Base-by-base conservation (phyloP, 2,329 filamentous ascomycete genomes). In the Pseudogymnoascus sp. region DNA sequence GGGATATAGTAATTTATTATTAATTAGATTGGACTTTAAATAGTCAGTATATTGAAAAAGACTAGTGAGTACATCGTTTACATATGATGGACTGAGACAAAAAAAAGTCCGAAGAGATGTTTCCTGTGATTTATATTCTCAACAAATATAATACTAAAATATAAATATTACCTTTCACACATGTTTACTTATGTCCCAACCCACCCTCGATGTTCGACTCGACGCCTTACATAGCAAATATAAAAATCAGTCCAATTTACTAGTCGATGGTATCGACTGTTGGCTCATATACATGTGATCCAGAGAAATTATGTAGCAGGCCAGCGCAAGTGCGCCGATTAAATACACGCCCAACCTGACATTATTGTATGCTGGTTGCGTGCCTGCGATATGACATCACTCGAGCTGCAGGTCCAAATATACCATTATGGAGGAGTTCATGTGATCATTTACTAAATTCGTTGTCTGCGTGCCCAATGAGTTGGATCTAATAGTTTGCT, bases 391-490 rank as follows among this genome's bases (percentile, higher is more conserved):
- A 9, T 16, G 43, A 53, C 43, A 53, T 53, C 23, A 28, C 7
- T 53, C 23, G 14, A 53, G 43, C 23, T 53, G 43, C 43, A 53
- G 43, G 23, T 53, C 43, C 43, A 53, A 53, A 53, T 53, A 53
- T 16, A 16, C 23, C 7, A 53, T 28, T 31, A 53, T 16, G 16
- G 23, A 28, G 14, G 23, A 28, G 43, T 16, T 53, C 43, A 53
- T 53, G 43, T 53, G 43, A 53, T 31, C 43, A 53, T 7, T 53
- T 31, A 53, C 43, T 31, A 16, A 28, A 5, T 28, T 31, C 14
- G 43, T 3, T 53, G 23, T 53, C 23, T 53, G 14, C 14, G 43
- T 23, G 43, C 43, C 43, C 23, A 53, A 53, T 53, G 43, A 31
- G 43, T 53, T 28, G 23, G 14, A 28, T 28, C 6, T 53, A 53